A percentile compares a stretch with the other conserved stretches of the same genome.
Conservation (phyloP, 2,329 filamentous ascomycete species). For the Pseudogymnoascus sp. region DNA sequence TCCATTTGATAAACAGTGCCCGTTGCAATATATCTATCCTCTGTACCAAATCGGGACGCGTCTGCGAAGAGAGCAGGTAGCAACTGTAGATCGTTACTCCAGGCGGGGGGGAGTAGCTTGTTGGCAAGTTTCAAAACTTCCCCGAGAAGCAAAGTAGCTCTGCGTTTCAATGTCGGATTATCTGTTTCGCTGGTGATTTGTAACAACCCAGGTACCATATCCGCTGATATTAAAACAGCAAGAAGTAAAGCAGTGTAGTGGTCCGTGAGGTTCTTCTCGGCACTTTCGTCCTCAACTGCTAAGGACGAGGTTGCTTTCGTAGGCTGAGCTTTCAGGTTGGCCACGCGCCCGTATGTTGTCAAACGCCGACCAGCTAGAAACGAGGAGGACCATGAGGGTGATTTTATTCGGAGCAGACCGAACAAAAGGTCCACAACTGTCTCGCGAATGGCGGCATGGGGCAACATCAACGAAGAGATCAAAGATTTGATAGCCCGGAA, state of each 20-base stretch:
- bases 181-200: slow-evolving; percentile 61
- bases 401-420: slow-evolving; percentile 74
- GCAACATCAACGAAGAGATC: slow-evolving; percentile 53
- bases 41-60: slow-evolving; percentile 62
- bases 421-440: slow-evolving; percentile 85
- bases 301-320: slow-evolving; percentile 44
- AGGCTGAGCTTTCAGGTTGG: slow-evolving; percentile 63
- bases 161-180: slow-evolving; percentile 67
- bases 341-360: slow-evolving; percentile 93
- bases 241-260: slow-evolving; percentile 89
- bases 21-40: slow-evolving; percentile 71
- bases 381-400: slow-evolving; percentile 88
- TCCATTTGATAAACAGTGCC: slow-evolving; percentile 96
- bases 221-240: slow-evolving; percentile 75
- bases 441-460: slow-evolving; percentile 53
- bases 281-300: slow-evolving; percentile 51
- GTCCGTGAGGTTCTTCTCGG: slow-evolving; percentile 78
- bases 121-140: slow-evolving; percentile 87
- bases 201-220: slow-evolving; percentile 55
- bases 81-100: slow-evolving; percentile 79
- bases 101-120: slow-evolving; percentile 69
- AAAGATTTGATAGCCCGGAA: slow-evolving; percentile 79
- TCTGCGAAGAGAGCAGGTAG: slow-evolving; percentile 77
- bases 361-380: slow-evolving; percentile 87
- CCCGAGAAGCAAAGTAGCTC: slow-evolving; percentile 82